Conservation (phyloP, 305 asterid genomes). For the Solanum hybrid region DNA sequence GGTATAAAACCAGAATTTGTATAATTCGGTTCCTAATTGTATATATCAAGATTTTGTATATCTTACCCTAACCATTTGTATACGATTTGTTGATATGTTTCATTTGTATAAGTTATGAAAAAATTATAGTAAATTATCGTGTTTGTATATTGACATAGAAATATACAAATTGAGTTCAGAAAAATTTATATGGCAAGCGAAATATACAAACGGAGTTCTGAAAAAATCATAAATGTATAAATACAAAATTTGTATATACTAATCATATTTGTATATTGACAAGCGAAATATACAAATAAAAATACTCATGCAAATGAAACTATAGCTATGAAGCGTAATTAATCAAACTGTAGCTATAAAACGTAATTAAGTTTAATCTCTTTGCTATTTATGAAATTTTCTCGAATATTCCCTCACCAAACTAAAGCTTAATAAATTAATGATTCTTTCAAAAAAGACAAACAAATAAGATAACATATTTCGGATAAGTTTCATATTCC, state of each 20-base stretch:
- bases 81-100: neutral
- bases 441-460: neutral
- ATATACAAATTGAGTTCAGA: neutral
- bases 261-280: neutral
- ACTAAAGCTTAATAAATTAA: neutral
- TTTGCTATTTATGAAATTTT: no score
- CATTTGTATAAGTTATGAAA: neutral
- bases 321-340: no score
- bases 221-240: no score
- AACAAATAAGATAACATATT: neutral
- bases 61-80: neutral
- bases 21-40: no score
- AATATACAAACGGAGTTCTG: no score
- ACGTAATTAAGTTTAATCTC: no score
- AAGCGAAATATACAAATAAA: no score
- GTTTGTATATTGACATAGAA: neutral
- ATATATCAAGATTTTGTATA: neutral
- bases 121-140: no score
- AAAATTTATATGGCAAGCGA: neutral
- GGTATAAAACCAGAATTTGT: no score
- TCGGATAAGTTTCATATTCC: neutral
- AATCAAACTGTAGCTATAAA: fast-evolving
- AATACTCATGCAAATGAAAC: fast-evolving
- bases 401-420: neutral
- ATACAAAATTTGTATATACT: no score